A percentile compares a stretch with the other conserved stretches of the same genome.
phyloP scores from a whole-genome alignment of 1,139 yeast genomes.

The Magnusiomyces tetraspermus region DNA sequence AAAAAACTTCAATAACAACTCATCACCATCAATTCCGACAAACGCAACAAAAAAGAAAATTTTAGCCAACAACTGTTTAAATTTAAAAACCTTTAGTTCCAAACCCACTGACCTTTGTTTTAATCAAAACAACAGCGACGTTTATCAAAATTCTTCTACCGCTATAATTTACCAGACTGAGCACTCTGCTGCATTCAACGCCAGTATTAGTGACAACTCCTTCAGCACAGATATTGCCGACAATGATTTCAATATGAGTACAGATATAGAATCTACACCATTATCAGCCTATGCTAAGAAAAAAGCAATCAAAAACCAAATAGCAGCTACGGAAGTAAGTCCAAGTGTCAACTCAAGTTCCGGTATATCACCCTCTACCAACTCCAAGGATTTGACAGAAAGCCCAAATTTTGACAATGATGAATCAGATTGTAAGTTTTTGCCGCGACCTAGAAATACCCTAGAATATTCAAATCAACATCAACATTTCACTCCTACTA shows the following conservation, averaged over 20 bases:
- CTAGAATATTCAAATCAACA: not conserved
- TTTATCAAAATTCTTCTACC: no score
- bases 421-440: not conserved
- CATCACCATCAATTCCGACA: no score
- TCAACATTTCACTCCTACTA: conserved; percentile 13
- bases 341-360: not conserved
- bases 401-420: conserved; percentile 9
- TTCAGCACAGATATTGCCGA: not conserved
- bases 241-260: not conserved
- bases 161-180: no score
- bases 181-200: not conserved
- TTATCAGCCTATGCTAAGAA: conserved; percentile 4
- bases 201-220: not conserved
- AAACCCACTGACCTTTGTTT: no score
- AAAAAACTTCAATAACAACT: no score
- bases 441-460: no score
- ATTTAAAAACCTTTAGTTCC: no score
- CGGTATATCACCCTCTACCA: not conserved
- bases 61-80: no score
- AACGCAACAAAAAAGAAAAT: no score
- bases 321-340: not conserved
- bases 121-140: no score
- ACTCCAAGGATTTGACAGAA: no score
- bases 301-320: not conserved
- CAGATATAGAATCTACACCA: conserved; percentile 6